Conservation (phyloP, 108 stramenopile genomes). For the Cylindrotheca fusiformis region DNA sequence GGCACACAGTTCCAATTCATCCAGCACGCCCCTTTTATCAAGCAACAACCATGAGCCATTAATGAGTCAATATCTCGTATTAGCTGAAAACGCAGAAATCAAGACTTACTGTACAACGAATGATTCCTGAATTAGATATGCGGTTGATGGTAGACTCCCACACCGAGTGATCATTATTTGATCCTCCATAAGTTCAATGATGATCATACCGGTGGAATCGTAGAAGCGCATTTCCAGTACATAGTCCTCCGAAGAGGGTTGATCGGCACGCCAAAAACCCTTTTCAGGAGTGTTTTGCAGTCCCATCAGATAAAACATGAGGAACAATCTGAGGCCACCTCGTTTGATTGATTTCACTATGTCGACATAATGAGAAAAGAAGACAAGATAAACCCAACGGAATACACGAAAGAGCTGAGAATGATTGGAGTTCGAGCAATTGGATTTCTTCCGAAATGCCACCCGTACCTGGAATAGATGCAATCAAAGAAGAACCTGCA, state of each 20-base stretch:
- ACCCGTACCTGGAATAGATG: slow-evolving; percentile 18
- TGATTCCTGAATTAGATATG: slow-evolving; percentile 74
- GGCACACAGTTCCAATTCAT: slow-evolving; percentile 18
- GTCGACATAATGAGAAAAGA: background rate
- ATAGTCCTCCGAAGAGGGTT: slow-evolving; percentile 41
- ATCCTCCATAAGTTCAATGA: slow-evolving; percentile 48
- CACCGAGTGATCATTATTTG: slow-evolving; percentile 58
- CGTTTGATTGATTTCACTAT: slow-evolving; percentile 67
- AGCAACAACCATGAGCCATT: slow-evolving; percentile 33
- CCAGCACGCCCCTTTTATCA: slow-evolving; percentile 11
- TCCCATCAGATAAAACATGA: slow-evolving; percentile 75
- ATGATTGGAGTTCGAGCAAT: background rate
- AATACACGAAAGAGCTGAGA: background rate
- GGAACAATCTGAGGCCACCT: slow-evolving; percentile 73
- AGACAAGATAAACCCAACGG: too few relatives aligned
- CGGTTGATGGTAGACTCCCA: slow-evolving; percentile 64
- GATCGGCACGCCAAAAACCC: slow-evolving; percentile 62
- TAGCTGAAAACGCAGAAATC: background rate
- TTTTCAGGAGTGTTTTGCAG: slow-evolving; percentile 75
- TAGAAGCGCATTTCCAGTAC: slow-evolving; percentile 67
- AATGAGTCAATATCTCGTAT: slow-evolving; percentile 58
- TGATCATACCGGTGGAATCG: slow-evolving; percentile 63
- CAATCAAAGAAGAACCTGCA: slow-evolving; percentile 22
- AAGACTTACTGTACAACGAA: slow-evolving; percentile 44
- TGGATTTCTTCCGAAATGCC: background rate